Base-by-base conservation (phyloP, 139 green algal genomes). In the Chlorella sp. region DNA sequence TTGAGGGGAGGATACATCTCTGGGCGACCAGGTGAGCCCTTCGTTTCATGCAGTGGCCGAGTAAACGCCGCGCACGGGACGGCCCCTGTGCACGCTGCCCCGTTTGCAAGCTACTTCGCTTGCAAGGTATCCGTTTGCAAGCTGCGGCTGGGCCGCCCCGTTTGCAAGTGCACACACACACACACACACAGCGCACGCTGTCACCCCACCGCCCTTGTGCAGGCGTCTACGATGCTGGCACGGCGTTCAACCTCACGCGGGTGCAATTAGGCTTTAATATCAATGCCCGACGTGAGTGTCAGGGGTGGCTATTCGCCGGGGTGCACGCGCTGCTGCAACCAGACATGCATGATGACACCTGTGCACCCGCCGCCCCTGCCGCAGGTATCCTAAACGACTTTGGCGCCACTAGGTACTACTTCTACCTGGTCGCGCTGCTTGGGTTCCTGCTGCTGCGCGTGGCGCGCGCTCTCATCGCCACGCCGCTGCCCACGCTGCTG, bases 351-450 rank as follows among this genome's bases (percentile, higher is more conserved):
- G n/a, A n/a, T n/a, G n/a, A n/a, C n/a, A n/a, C n/a, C n/a, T n/a
- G n/a, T n/a, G n/a, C n/a, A n/a, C n/a, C n/a, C n/a, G n/a, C n/a
- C n/a, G n/a, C n/a, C n/a, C n/a, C n/a, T n/a, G n/a, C n/a, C n/a
- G n/a, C n/a, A n/a, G n/a, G n/a, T n/a, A n/a, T 72, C 2, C 50
- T 80, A 3, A 71, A 75, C 35, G 74, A 80, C 34, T 80, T 80
- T 27, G 74, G 74, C 0, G 62, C 75, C 0, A 69, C 73, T 27
- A 26, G 74, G 59, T 80, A 35, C 24, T 67, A 69, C 63, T 27
- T 51, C 32, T 69, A 69, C 63, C 33, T 69, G 27, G 63, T 69
- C 6, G 32, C 17, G 14, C 50, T 69, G 31, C 31, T 69, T 4
- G 63, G 27, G 31, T 69, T 69, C 31, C 32, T 69, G 10, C 31